Base-by-base conservation (phyloP, 2,329 filamentous ascomycete species). In the Tetracladium maxilliforme region DNA sequence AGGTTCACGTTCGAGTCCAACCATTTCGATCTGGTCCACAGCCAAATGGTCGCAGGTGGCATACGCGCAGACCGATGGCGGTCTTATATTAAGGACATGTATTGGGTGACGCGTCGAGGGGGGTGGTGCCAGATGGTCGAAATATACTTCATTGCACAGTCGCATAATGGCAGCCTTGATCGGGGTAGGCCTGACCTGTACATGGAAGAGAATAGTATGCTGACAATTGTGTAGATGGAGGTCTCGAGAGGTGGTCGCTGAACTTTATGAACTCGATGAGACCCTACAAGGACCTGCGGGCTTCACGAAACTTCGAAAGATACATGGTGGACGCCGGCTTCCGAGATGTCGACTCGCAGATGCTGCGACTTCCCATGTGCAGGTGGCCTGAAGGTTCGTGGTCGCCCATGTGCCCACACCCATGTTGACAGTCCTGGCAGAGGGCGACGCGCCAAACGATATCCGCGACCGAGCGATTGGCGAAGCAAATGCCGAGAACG, bases 41-140 rank as follows among this genome's bases (percentile, higher is more conserved):
- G 81, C 37, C 70, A 73, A 36, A 63, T 78, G 49, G 56, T 82
- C 47, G 58, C 66, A 35, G 29, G 49, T 61, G 83, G 81, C 1
- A 79, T 92, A 39, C 63, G 86, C 40, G 54, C 59, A 29, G 54
- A 61, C 33, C 65, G 82, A 45, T 94, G 86, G 86, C 51, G 56
- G 28, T 61, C 62, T 16, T 93, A 92, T 48, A 49, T 92, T 34
- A 58, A 61, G 37, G 86, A 93, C 38, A 78, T 92, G 31, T 66
- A 70, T 35, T 62, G 69, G 13, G 63, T 83, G 7, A 54, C 86
- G 33, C 75, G 70, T 25, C 75, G 72, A 6, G 77, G 74, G 3
- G 84, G 86, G 2, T 93, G 83, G 82, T 65, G 79, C 30, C 83
- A 93, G 43, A 74, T 92, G 64, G 68, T 81, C n/a, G 86, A 93